Evolutionary conservation across 192 early-diverging fungal species (phyloP).

Genomic region (Rhizoclosmatium sp.): DNA sequence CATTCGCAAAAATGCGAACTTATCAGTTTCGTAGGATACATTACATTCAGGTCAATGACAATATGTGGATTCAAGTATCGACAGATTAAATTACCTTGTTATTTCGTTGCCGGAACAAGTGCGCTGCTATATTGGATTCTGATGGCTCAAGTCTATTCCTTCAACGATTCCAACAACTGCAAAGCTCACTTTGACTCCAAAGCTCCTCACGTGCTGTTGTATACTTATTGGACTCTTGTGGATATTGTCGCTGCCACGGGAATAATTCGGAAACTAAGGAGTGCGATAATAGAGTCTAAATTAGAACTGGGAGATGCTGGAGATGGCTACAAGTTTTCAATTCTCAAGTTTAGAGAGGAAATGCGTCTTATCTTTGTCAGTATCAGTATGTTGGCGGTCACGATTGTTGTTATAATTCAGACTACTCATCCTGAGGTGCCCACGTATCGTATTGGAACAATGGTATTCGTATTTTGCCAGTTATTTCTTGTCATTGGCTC

Average conservation of each 20-base stretch:
- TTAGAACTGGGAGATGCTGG: not conserved
- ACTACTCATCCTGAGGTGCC: not conserved
- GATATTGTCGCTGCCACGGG: not conserved
- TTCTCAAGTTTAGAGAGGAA: slow-evolving; percentile 2
- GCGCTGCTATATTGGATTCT: slow-evolving; percentile 11
- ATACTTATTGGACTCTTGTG: not conserved
- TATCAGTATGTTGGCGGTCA: slow-evolving; percentile 6
- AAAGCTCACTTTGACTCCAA: slow-evolving; percentile 7
- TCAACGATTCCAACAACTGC: not conserved
- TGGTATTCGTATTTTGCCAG: slow-evolving; percentile 22
- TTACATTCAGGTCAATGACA: not conserved
- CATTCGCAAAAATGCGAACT: not conserved
- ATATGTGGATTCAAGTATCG: not conserved
- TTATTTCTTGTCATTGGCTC: not conserved
- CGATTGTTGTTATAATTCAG: not conserved
- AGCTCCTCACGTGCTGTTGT: not conserved
- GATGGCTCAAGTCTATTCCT: slow-evolving; percentile 3
- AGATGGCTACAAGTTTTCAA: not conserved
- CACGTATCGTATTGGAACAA: slow-evolving; percentile 9
- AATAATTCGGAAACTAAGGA: not conserved
- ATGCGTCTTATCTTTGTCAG: slow-evolving; percentile 8
- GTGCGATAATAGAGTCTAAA: not conserved
- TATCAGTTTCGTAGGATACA: not conserved
- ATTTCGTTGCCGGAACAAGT: not conserved
- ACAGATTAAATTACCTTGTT: not conserved